These are phyloP conservation scores for Wickerhamia fluorescens DNA, from an alignment of 805 yeast genomes.

Conservation along the genomic window DNA sequence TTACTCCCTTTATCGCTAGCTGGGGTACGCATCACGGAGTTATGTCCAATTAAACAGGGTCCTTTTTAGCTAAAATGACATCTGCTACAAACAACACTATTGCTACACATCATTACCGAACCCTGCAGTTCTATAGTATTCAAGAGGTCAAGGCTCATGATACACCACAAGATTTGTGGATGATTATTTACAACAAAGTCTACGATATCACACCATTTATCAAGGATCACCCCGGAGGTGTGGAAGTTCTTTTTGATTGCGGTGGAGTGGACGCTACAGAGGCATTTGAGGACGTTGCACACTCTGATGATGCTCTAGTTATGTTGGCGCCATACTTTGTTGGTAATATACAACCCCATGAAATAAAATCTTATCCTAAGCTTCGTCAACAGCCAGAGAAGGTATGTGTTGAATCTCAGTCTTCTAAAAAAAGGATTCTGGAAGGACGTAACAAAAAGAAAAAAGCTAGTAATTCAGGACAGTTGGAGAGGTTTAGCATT, in stretches of 20 bases:
- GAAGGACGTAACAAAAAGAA: constrained; percentile 5
- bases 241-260: constrained; percentile 66
- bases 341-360: constrained; percentile 18
- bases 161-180: constrained; percentile 75
- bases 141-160: constrained; percentile 66
- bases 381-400: constrained; percentile 6
- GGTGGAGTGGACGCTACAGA: constrained; percentile 76
- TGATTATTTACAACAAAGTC: constrained; percentile 74
- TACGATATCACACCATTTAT: constrained; percentile 68
- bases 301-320: constrained; percentile 26
- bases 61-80: no score
- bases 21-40: no score
- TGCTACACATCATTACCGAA: background rate
- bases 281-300: constrained; percentile 47
- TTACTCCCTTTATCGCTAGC: no score
- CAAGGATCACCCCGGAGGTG: constrained; percentile 72
- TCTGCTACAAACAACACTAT: no score
- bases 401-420: background rate
- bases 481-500: no score
- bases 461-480: no score
- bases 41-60: no score
- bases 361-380: constrained; percentile 10
- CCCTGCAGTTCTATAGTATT: constrained; percentile 1
- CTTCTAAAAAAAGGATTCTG: constrained; percentile 6
- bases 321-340: constrained; percentile 24